Evolutionary conservation across 371 early-diverging fungal species (phyloP).

Genomic region (Mortierella sp.): DNA sequence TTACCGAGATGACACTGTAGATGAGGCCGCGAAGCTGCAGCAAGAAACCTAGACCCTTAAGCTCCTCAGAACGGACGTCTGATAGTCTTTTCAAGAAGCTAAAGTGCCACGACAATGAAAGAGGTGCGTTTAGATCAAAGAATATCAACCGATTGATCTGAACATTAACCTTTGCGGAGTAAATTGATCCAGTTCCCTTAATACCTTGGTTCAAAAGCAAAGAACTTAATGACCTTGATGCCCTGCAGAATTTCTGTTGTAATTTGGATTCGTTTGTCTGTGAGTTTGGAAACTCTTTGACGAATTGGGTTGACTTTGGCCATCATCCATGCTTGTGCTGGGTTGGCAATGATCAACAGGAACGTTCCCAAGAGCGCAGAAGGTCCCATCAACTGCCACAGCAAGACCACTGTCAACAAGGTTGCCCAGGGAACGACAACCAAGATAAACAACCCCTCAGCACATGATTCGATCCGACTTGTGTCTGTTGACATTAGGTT

Average conservation of each 20-base stretch:
- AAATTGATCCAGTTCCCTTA: too few relatives aligned
- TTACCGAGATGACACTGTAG: slow-evolving; percentile 44
- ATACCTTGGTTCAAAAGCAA: slow-evolving; percentile 63
- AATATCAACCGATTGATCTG: too few relatives aligned
- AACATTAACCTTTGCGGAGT: too few relatives aligned
- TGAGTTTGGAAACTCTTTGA: slow-evolving; percentile 45
- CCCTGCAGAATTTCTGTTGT: slow-evolving; percentile 57
- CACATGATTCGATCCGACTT: slow-evolving; percentile 56
- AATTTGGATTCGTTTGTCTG: slow-evolving; percentile 52
- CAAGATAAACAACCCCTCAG: slow-evolving; percentile 54
- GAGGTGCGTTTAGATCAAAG: not conserved
- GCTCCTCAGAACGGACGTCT: slow-evolving; percentile 29
- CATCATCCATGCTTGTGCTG: slow-evolving; percentile 52
- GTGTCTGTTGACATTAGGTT: slow-evolving; percentile 82
- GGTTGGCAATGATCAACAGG: slow-evolving; percentile 51
- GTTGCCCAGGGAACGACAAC: slow-evolving; percentile 56
- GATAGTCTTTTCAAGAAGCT: slow-evolving; percentile 39
- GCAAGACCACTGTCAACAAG: slow-evolving; percentile 47
- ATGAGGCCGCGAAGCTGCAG: slow-evolving; percentile 47
- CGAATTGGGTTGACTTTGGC: slow-evolving; percentile 39
- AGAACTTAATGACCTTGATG: slow-evolving; percentile 61
- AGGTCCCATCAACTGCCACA: slow-evolving; percentile 57
- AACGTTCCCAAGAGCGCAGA: slow-evolving; percentile 64
- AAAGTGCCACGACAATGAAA: not conserved
- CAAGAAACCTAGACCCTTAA: slow-evolving; percentile 16